Percentiles rank a stretch among this genome's conserved stretches.
These are phyloP conservation scores for Boletellus emodensis DNA, from an alignment of 768 basidiomycete genomes.

Conservation along the genomic window DNA sequence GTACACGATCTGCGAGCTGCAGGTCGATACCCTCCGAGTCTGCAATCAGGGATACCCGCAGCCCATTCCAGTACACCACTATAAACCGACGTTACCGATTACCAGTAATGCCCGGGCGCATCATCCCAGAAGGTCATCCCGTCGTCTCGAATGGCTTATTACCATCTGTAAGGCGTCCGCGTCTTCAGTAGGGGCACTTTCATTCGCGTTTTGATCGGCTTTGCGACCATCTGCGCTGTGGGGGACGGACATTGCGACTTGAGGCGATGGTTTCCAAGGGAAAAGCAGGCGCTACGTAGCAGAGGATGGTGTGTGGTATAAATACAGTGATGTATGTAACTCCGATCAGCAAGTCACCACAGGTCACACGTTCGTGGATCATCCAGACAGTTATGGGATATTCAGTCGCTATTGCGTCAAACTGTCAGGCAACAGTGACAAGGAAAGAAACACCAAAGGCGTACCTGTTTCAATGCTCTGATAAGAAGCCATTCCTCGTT, in stretches of 20 bases:
- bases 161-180: conserved; percentile 57
- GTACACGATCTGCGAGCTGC: conserved; percentile 8
- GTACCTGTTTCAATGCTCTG: conserved; percentile 76
- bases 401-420: conserved; percentile 33
- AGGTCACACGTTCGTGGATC: not conserved
- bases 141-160: conserved; percentile 31
- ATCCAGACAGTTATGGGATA: conserved; percentile 25
- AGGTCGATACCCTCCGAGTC: conserved; percentile 18
- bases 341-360: conserved; percentile 15
- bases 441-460: not conserved
- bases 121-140: conserved; percentile 32
- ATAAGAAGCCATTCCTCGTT: conserved; percentile 94
- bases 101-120: conserved; percentile 30
- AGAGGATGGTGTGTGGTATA: conserved; percentile 21
- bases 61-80: conserved; percentile 70
- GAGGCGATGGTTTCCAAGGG: not conserved
- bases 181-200: conserved; percentile 34
- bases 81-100: conserved; percentile 72
- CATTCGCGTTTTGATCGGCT: conserved; percentile 15
- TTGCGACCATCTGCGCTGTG: conserved; percentile 11
- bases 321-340: conserved; percentile 29
- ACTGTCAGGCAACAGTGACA: not conserved
- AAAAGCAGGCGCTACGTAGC: not conserved
- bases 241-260: conserved; percentile 20
- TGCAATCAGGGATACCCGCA: conserved; percentile 79